These are phyloP conservation scores for Vitis hybrid DNA, from an alignment of 177 flowering plant species.

Conservation along the genomic window DNA sequence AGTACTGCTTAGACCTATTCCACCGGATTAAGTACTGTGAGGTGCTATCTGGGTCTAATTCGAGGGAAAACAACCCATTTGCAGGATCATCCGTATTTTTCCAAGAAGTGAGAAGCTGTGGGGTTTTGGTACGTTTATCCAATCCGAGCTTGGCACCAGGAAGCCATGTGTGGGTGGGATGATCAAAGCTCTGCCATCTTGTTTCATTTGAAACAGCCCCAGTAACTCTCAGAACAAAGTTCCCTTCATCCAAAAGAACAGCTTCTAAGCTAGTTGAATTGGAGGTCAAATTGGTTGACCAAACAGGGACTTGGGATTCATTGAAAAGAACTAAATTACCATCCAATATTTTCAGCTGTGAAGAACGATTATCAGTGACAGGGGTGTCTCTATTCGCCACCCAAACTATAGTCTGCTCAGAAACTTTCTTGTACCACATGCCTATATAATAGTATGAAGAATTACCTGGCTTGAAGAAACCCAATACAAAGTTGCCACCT, in stretches of 20 bases:
- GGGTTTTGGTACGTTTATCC: conserved; percentile 17
- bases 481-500: conserved; percentile 45
- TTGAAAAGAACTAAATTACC: conserved; percentile 46
- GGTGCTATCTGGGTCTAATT: conserved; percentile 25
- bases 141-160: conserved; percentile 31
- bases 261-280: conserved; percentile 17
- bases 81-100: conserved; percentile 37
- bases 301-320: conserved; percentile 24
- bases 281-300: conserved; percentile 44
- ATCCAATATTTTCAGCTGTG: conserved; percentile 29
- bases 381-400: conserved; percentile 56
- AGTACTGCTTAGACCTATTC: conserved; percentile 34
- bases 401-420: conserved; percentile 43
- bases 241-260: conserved; percentile 35
- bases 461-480: conserved; percentile 67
- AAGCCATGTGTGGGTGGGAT: conserved; percentile 46
- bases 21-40: conserved; percentile 23
- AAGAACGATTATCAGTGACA: conserved; percentile 28
- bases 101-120: conserved; percentile 29
- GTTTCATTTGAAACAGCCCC: conserved; percentile 10
- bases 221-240: conserved; percentile 33
- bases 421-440: conserved; percentile 44
- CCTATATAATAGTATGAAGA: conserved; percentile 53
- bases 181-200: conserved; percentile 52
- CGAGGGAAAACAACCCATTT: conserved; percentile 37